Evolutionary conservation across 192 early-diverging fungal genomes (phyloP).

Genomic region (Podila verticillata): DNA sequence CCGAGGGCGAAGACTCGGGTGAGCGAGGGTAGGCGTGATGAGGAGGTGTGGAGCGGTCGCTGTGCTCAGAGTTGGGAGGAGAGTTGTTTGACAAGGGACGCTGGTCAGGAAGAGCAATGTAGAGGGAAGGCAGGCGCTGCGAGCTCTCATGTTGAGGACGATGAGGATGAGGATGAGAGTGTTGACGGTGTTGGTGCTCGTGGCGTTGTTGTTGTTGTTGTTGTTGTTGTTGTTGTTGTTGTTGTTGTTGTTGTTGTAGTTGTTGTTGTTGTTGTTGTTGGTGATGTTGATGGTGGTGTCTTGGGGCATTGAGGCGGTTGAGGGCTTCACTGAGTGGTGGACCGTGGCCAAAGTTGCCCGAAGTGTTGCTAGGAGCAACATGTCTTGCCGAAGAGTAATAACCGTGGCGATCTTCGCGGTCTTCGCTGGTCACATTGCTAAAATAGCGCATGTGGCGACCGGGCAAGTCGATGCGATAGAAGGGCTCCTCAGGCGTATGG

Average conservation of each 20-base stretch:
- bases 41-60: conserved; percentile 20
- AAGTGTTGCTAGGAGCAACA: conserved; percentile 46
- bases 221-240: not conserved
- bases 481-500: conserved; percentile 40
- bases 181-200: conserved; percentile 1
- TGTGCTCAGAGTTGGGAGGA: conserved; percentile 13
- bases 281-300: not conserved
- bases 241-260: not conserved
- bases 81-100: conserved; percentile 15
- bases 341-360: conserved; percentile 49
- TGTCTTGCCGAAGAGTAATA: conserved; percentile 48
- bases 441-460: conserved; percentile 52
- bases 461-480: conserved; percentile 44
- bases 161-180: conserved; percentile 12
- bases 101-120: conserved; percentile 37
- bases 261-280: not conserved
- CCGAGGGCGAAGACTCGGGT: conserved; percentile 17
- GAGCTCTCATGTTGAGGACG: conserved; percentile 4
- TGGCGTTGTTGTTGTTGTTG: conserved; percentile 10
- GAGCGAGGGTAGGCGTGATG: conserved; percentile 15
- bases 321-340: conserved; percentile 36
- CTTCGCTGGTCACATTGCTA: conserved; percentile 48
- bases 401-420: conserved; percentile 36
- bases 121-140: conserved; percentile 31
- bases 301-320: conserved; percentile 23